Percentiles rank a stretch among this genome's conserved stretches.
Conservation (phyloP, 345 rosid species). For the Litchi chinensis region DNA sequence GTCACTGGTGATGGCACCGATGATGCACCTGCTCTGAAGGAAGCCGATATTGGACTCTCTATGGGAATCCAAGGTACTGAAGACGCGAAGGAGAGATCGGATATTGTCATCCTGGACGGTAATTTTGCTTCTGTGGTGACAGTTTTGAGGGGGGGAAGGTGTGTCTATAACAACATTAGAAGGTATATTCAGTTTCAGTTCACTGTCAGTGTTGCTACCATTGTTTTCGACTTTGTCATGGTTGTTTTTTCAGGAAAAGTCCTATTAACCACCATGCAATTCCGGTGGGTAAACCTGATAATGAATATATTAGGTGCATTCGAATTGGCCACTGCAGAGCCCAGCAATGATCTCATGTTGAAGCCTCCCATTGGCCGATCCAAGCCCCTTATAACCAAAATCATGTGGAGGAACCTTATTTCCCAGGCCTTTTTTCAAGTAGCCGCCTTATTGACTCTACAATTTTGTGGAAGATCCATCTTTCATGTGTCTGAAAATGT, state of each 20-base stretch:
- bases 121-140: constrained; percentile 39
- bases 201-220: constrained; percentile 42
- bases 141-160: constrained; percentile 45
- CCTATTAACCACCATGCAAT: constrained; percentile 46
- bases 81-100: constrained; percentile 45
- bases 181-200: constrained; percentile 51
- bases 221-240: constrained; percentile 40
- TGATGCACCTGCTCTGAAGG: constrained; percentile 57
- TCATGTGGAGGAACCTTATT: constrained; percentile 49
- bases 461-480: constrained; percentile 38
- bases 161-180: constrained; percentile 45
- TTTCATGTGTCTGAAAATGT: constrained; percentile 30
- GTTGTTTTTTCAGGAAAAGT: constrained; percentile 43
- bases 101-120: constrained; percentile 43
- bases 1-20: constrained; percentile 60
- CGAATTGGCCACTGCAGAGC: constrained; percentile 39
- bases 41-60: constrained; percentile 43
- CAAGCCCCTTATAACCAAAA: constrained; percentile 38
- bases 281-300: constrained; percentile 48
- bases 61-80: constrained; percentile 49
- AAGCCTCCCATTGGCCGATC: constrained; percentile 36
- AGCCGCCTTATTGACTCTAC: constrained; percentile 30
- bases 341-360: constrained; percentile 38
- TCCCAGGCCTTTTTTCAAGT: constrained; percentile 47
- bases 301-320: constrained; percentile 49